Percentiles rank a stretch among this genome's conserved stretches.
Evolutionary conservation across 768 basidiomycete species (phyloP).

Genomic region (Boletus rubroflammeus): DNA sequence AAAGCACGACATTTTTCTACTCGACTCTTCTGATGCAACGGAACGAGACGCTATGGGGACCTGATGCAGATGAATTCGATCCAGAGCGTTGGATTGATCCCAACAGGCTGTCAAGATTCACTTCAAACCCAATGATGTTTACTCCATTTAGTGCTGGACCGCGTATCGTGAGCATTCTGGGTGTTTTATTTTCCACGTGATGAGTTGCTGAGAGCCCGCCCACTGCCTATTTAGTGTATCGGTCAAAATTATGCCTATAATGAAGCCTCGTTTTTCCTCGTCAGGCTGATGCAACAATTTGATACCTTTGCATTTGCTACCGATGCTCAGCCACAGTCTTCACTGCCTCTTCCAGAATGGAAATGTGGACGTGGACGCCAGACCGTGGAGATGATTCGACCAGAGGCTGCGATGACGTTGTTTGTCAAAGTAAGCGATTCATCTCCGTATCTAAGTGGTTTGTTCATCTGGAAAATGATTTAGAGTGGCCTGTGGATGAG

Average conservation of each 20-base stretch:
- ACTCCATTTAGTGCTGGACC: constrained; percentile 75
- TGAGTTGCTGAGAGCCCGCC: constrained; percentile 12
- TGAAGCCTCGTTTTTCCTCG: constrained; percentile 70
- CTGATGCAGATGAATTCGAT: constrained; percentile 72
- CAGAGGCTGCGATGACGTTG: constrained; percentile 59
- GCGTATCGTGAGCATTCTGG: constrained; percentile 38
- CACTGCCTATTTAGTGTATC: constrained; percentile 46
- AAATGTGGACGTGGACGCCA: constrained; percentile 41
- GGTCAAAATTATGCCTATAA: constrained; percentile 76
- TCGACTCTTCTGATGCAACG: constrained; percentile 64
- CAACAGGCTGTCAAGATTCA: constrained; percentile 45
- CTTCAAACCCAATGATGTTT: constrained; percentile 64
- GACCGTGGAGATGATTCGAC: constrained; percentile 56
- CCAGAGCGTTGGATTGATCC: constrained; percentile 76
- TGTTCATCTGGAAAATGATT: constrained; percentile 1
- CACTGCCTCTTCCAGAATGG: constrained; percentile 63
- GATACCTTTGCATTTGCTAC: constrained; percentile 55
- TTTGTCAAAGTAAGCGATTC: constrained; percentile 54
- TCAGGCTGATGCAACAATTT: constrained; percentile 62
- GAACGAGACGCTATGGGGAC: constrained; percentile 66
- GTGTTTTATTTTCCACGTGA: background rate
- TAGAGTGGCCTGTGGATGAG: constrained; percentile 62
- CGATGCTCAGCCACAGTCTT: constrained; percentile 59
- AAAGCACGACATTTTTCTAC: constrained; percentile 53
- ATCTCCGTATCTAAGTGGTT: constrained; percentile 5